Base-by-base conservation (phyloP, 202 grass and related monocot species). In the Eragrostis tef region DNA sequence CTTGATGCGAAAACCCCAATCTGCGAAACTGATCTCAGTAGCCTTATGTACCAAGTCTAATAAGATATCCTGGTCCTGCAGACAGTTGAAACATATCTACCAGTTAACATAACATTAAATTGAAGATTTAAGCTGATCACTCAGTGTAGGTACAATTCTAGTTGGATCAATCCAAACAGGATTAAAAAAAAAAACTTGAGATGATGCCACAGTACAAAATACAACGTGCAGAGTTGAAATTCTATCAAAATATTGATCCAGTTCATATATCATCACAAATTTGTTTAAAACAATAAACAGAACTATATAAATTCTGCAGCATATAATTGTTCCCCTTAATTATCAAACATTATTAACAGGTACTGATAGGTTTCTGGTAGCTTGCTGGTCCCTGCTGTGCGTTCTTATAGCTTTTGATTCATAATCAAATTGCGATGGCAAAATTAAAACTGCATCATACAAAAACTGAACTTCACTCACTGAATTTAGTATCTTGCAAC, bases 1-100 rank as follows among this genome's bases (percentile, higher is more conserved):
- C 88, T 88, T 90, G 76, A 86, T 71, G 67, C 92, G 94, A 73
- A 80, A 79, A 81, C 58, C 70, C 94, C 94, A 98, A 91, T 93
- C 86, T 77, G 82, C 43, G 16, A 79, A 74, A 79, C 83, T 76
- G 39, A 81, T 75, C 79, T 93, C 90, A 43, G 71, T 75, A 79
- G 86, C 83, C 71, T 78, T 89, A 71, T 89, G 89, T 70, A 98
- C 54, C 70, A 91, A 83, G 60, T 90, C 76, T 75, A 83, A 93
- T 48, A 98, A 22, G 44, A 83, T 68, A 48, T 89, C 86, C 84
- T 93, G 75, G 57, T 80, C 71, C 94, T 94, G 88, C 62, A 87
- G 50, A 85, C n/a, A 71, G 60, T 53, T 14, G 52, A 7, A 70
- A 71, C 8, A 85, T 39, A 80, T 39, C 13, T 88, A 64, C 24